Conservation (phyloP, 176 grass and related monocot genomes). For the Elaeis guineensis region DNA sequence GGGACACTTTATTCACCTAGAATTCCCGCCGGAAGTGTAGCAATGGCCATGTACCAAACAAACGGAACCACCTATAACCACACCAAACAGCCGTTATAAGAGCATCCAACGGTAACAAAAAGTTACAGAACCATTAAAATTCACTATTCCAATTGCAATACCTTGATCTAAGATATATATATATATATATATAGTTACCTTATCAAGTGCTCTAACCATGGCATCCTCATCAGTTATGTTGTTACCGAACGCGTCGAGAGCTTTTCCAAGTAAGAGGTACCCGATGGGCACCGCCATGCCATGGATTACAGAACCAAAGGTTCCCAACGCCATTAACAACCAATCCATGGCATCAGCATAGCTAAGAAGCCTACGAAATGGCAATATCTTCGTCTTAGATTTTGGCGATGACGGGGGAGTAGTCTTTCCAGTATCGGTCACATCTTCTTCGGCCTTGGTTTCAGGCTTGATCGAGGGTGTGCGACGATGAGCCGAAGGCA, state of each 20-base stretch:
- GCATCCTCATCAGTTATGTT: conserved; percentile 35
- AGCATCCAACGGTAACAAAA: too few species aligned
- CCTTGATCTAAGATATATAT: background rate
- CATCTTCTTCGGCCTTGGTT: background rate
- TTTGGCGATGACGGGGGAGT: background rate
- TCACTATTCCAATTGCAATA: too few species aligned
- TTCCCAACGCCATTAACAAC: conserved; percentile 48
- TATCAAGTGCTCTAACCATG: conserved; percentile 43
- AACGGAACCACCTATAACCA: conserved; percentile 53
- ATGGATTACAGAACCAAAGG: conserved; percentile 39
- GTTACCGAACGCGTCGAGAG: conserved; percentile 50
- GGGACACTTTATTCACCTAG: conserved; percentile 33
- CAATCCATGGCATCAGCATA: conserved; percentile 44
- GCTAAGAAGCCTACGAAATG: conserved; percentile 38
- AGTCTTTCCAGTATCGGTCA: background rate
- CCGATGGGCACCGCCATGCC: conserved; percentile 51
- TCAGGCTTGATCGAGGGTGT: too few species aligned
- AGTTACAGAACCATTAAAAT: too few species aligned
- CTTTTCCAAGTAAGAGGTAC: conserved; percentile 55
- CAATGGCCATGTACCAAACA: conserved; percentile 75
- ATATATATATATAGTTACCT: conserved; percentile 12
- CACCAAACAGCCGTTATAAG: background rate
- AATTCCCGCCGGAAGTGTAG: conserved; percentile 63
- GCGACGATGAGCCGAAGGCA: too few species aligned
- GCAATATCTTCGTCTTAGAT: conserved; percentile 17